A percentile compares a stretch with the other conserved stretches of the same genome.
Conservation (phyloP, 2,329 filamentous ascomycete genomes). For the Furcasterigmium sp. region DNA sequence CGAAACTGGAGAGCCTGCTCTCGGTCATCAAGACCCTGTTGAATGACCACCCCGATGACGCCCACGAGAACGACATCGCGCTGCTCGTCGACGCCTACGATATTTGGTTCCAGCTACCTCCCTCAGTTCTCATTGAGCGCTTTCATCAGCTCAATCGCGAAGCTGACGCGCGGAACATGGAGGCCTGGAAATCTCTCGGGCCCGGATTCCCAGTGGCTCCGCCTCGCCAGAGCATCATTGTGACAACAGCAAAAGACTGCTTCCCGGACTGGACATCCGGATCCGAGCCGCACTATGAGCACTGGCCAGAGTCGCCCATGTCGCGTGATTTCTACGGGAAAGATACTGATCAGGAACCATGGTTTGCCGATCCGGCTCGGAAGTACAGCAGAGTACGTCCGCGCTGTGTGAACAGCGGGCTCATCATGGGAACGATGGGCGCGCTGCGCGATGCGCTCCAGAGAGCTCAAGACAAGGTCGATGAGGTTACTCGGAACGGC, state of each 20-base stretch:
- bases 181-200: conserved; percentile 15
- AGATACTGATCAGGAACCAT: conserved; percentile 20
- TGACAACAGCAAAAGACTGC: conserved; percentile 29
- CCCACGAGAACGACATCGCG: conserved; percentile 24
- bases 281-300: conserved; percentile 26
- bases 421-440: conserved; percentile 29
- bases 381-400: conserved; percentile 26
- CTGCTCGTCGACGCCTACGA: conserved; percentile 32
- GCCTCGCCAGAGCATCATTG: conserved; percentile 24
- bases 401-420: conserved; percentile 27
- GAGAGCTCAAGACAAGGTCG: conserved; percentile 22
- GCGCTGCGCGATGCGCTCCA: conserved; percentile 17
- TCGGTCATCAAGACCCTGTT: conserved; percentile 23
- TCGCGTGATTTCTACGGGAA: conserved; percentile 25
- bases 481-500: conserved; percentile 17
- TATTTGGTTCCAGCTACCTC: conserved; percentile 32
- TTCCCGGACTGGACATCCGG: conserved; percentile 25
- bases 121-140: conserved; percentile 27
- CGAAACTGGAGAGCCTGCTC: conserved; percentile 28
- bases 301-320: conserved; percentile 30
- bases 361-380: conserved; percentile 20
- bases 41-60: conserved; percentile 7
- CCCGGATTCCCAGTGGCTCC: conserved; percentile 21
- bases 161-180: conserved; percentile 21
- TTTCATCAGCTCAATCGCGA: conserved; percentile 28